Base-by-base conservation (phyloP, 306 rosid genomes). In the Boehmeria nivea region DNA sequence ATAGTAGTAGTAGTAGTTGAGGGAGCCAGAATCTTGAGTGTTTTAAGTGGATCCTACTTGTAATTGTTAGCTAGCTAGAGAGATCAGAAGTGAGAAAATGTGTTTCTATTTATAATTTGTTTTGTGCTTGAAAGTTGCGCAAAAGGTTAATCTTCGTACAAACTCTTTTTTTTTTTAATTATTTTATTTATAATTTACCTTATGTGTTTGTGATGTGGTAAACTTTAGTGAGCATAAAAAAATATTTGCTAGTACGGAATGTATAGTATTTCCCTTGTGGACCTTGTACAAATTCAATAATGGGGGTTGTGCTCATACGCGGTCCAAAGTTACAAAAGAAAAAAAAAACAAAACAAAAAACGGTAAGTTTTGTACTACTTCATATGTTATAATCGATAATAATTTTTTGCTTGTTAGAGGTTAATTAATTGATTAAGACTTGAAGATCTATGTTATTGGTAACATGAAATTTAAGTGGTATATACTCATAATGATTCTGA, bases 11-110 rank as follows among this genome's bases (percentile, higher is more conserved):
- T 6, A 51, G 17, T 38, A 37, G 26, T 37, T 55, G 61, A 38
- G 45, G 21, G 27, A 55, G 60, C 42, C 47, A 37, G 31, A 56
- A 38, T 56, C 61, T 56, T 22, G 23, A 26, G 39, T 12, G 34
- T 49, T 49, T 23, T 49, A 3, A 24, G 19, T 28, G 58, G 42
- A 40, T 40, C 44, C 44, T 40, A 40, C 44, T 40, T 40, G 45
- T 40, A 40, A 12, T 40, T 40, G 45, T 8, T 40, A 33, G 38
- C 38, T 4, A 9, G 17, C 17, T n/a, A 8, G 10, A 12, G 19
- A 5, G 56, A 33, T 33, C 11, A n/a, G n/a, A n/a, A n/a, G n/a
- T n/a, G n/a, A n/a, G n/a, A n/a, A n/a, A n/a, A n/a, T n/a, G n/a
- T n/a, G n/a, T n/a, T n/a, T n/a, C n/a, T n/a, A n/a, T n/a, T n/a